These are phyloP conservation scores for Curvularia eragrostidis DNA, from an alignment of 2,329 filamentous ascomycete species.

Conservation along the genomic window DNA sequence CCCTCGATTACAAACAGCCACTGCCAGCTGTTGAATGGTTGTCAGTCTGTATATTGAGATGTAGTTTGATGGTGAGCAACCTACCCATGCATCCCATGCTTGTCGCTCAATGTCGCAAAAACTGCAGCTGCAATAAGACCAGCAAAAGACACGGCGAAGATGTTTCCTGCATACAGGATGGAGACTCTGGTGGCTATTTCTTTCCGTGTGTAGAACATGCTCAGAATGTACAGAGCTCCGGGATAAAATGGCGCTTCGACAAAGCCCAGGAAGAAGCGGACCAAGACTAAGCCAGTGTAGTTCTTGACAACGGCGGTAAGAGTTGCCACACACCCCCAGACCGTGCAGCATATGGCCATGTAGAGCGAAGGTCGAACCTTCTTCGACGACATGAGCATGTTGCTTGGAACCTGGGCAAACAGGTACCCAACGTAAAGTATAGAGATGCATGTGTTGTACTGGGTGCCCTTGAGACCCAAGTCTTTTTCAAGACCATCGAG, in stretches of 20 bases:
- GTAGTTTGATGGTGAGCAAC: background rate
- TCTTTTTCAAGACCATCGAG: constrained; percentile 68
- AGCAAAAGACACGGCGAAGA: constrained; percentile 50
- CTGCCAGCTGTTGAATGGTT: constrained; percentile 25
- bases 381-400: constrained; percentile 51
- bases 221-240: constrained; percentile 66
- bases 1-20: constrained; percentile 23
- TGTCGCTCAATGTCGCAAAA: constrained; percentile 32
- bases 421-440: constrained; percentile 35
- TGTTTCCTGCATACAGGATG: constrained; percentile 47
- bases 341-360: constrained; percentile 40
- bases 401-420: constrained; percentile 50
- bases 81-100: constrained; percentile 31
- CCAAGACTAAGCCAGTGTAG: constrained; percentile 38
- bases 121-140: constrained; percentile 51
- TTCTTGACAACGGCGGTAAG: constrained; percentile 36
- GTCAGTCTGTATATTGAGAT: background rate
- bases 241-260: constrained; percentile 60
- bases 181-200: constrained; percentile 43
- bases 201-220: constrained; percentile 69
- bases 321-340: constrained; percentile 44
- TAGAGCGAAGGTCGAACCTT: constrained; percentile 42
- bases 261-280: constrained; percentile 41
- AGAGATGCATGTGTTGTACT: constrained; percentile 56
- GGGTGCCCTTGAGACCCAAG: constrained; percentile 28